phyloP scores from a whole-genome alignment of 1,139 yeast species.

The Schwanniomyces etchellsii region DNA sequence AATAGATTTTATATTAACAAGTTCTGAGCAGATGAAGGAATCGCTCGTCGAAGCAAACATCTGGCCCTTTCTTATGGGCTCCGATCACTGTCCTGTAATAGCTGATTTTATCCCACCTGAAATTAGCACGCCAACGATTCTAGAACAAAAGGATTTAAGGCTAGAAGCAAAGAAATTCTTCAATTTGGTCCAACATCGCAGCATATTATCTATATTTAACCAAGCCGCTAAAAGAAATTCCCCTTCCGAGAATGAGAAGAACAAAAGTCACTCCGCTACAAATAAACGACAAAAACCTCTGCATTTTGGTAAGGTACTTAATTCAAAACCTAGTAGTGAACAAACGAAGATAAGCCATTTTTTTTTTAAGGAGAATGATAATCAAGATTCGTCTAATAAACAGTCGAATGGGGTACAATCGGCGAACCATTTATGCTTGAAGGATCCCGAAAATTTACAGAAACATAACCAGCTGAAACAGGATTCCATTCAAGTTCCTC shows the following conservation, averaged over 20 bases:
- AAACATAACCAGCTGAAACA: too few species aligned
- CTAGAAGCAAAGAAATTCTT: constrained; percentile 56
- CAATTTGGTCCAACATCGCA: constrained; percentile 43
- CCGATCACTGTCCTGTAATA: constrained; percentile 92
- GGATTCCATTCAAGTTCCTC: constrained; percentile 6
- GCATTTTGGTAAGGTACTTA: too few species aligned
- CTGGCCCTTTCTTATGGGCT: constrained; percentile 68
- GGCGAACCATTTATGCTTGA: too few species aligned
- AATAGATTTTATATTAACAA: constrained; percentile 66
- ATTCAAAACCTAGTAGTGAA: too few species aligned
- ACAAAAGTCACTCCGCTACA: neutral
- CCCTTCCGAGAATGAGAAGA: neutral
- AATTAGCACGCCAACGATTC: constrained; percentile 2
- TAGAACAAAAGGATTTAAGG: constrained; percentile 17
- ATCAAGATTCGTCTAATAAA: constrained; percentile 1
- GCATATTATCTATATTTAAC: constrained; percentile 49
- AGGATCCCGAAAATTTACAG: too few species aligned
- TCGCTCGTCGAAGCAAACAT: constrained; percentile 50
- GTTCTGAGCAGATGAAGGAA: constrained; percentile 28
- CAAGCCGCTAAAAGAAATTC: neutral
- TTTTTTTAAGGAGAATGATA: constrained; percentile 7
- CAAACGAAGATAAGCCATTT: constrained; percentile 14
- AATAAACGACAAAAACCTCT: neutral
- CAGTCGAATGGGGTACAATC: too few species aligned
- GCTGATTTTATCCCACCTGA: constrained; percentile 47